Evolutionary conservation across 106 monocot species (phyloP), one percentile per base, ranked within the genome.

Genomic region (Dendrobium chrysotoxum): DNA sequence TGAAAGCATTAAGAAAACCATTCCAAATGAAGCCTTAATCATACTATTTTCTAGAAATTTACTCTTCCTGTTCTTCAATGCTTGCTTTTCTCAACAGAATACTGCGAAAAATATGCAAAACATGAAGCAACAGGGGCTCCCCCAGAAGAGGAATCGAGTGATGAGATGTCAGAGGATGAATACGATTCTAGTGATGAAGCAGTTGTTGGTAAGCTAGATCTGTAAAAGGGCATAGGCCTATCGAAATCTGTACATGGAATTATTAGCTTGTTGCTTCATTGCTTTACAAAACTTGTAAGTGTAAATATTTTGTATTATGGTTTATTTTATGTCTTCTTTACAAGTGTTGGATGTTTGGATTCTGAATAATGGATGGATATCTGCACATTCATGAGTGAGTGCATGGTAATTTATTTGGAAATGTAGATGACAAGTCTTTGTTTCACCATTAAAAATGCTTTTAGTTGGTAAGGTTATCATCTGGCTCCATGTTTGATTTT

Each of bases 51-150:
- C 9, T 9, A 44, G 9, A 9, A 44, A 44, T 44, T 44, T 44
- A 44, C 44, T 44, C 44, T 7, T 8, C 6, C 0, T 44, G 44
- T 44, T 44, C 44, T 7, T 44, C 8, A 44, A 44, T 44, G 44
- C 44, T 44, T 55, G 13, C 55, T 15, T 20, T 55, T 61, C 13
- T 70, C 31, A 42, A 42, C 89, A 98, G 97, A 98, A 71, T 98
- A 94, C 72, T 98, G 97, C 55, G 89, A 98, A 79, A 98, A 89
- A 80, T 92, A 88, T 83, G 97, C 97, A 26, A 98, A 94, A 79
- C 85, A 94, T 13, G 90, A 81, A 44, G 92, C 94, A 71, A 39
- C 67, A 5, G 88, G 85, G 12, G 80, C 88, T 23, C 64, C 79
- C 8, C 65, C 86, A 58, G 94, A 94, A 71, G 92, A 92, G 0